These are phyloP conservation scores for Fusarium cyanostomum DNA, from an alignment of 2,329 filamentous ascomycete species.

Conservation along the genomic window DNA sequence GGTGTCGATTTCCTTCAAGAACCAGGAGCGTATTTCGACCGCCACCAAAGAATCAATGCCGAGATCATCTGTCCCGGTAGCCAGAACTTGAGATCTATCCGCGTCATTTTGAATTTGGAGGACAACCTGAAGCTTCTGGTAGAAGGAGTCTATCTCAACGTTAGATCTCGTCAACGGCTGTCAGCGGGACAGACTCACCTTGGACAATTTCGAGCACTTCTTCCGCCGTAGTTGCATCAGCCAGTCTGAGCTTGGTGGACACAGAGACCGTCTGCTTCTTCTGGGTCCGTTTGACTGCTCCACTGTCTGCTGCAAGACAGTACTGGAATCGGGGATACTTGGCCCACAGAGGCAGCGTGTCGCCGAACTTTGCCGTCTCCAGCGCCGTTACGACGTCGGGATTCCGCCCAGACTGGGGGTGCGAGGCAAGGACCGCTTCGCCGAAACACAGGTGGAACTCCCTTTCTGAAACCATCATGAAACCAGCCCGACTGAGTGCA, in stretches of 20 bases:
- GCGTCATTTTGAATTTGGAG: not conserved
- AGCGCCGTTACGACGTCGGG: not conserved
- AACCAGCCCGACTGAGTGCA: not conserved
- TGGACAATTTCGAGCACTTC: not conserved
- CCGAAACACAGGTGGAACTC: conserved; percentile 42
- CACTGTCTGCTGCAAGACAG: not conserved
- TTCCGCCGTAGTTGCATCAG: not conserved
- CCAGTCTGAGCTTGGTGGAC: not conserved
- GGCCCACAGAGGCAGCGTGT: not conserved
- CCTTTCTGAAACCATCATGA: conserved; percentile 41
- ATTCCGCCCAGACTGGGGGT: not conserved
- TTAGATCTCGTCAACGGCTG: not conserved
- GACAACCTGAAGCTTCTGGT: not conserved
- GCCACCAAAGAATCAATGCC: conserved; percentile 47
- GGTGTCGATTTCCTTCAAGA: conserved; percentile 53
- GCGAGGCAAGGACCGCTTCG: not conserved
- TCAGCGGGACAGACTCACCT: not conserved
- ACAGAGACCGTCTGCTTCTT: too few species aligned
- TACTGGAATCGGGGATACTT: not conserved
- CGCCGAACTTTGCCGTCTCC: too few species aligned
- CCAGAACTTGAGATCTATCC: not conserved
- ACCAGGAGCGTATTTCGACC: conserved; percentile 58
- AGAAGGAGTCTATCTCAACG: not conserved
- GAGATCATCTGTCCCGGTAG: conserved; percentile 21
- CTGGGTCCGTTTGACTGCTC: too few species aligned